Base-by-base conservation (phyloP, 805 yeast genomes). In the Spathaspora girioi region DNA sequence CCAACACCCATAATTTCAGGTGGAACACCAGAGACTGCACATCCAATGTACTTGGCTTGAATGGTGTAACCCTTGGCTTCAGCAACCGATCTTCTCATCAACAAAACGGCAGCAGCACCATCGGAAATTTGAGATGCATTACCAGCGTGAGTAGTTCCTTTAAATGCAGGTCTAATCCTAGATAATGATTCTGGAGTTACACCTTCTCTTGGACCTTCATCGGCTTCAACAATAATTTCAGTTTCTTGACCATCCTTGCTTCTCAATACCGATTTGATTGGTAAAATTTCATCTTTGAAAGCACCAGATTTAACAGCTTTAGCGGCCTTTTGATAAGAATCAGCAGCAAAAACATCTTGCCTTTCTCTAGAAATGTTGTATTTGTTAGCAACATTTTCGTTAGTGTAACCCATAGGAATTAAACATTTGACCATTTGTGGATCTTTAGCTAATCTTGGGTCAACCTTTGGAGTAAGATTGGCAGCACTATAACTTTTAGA, bases 1-100 rank as follows among this genome's bases (percentile, higher is more conserved):
- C 98, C 99, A 61, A 93, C 84, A 53, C 98, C 99, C 99, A 93
- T 93, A 54, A 92, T 82, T 71, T 90, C 96, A 19, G 97, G 97
- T 50, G 97, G 97, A 45, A 92, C 97, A 61, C 99, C 99, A 51
- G 87, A 93, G 41, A 84, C 76, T 59, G 86, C 81, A 63, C 89
- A 84, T 59, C 84, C 86, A 55, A 91, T 83, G 60, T 82, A 93
- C 75, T 88, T 89, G 55, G 86, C 99, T 52, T 86, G 62, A 54
- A 90, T 83, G 50, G 87, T 85, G 59, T 87, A 78, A 40, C 86
- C 85, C 52, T 84, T 71, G 60, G 79, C 72, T 68, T 87, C 83
- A 19, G 99, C 99, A 52, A 87, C 77, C 17, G 90, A 86, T 69
- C 98, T 82, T 67, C 92, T 83, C 76, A 89, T 87, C 54, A 93